phyloP scores from a whole-genome alignment of 2,329 filamentous ascomycete species.

The Pseudocercospora cruenta region DNA sequence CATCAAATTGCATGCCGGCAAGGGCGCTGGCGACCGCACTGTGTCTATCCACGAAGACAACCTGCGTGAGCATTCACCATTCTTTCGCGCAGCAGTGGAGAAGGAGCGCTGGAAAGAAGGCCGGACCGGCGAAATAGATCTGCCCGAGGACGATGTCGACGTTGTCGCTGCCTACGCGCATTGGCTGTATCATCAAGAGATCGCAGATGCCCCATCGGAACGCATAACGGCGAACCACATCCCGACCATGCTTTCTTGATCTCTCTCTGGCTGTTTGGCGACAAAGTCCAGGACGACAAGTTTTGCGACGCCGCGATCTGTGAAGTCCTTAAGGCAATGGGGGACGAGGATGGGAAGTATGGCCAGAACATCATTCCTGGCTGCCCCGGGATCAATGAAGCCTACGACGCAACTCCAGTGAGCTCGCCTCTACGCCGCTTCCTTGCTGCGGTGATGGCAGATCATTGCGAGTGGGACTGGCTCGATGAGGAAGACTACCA shows the following conservation, averaged over 20 bases:
- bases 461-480: not conserved
- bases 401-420: not conserved
- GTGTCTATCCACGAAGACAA: constrained; percentile 18
- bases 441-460: not conserved
- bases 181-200: constrained; percentile 19
- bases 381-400: no score
- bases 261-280: constrained; percentile 12
- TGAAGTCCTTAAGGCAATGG: no score
- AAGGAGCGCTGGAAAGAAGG: constrained; percentile 18
- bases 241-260: not conserved
- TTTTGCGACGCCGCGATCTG: constrained; percentile 14
- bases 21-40: not conserved
- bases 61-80: constrained; percentile 7
- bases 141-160: constrained; percentile 14
- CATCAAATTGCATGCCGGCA: constrained; percentile 9
- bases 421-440: not conserved
- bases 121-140: not conserved
- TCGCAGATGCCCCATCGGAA: not conserved
- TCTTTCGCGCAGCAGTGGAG: constrained; percentile 18
- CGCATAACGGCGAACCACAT: not conserved
- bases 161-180: constrained; percentile 16
- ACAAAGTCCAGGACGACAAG: constrained; percentile 17
- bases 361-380: no score
- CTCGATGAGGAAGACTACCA: not conserved
- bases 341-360: no score